These are phyloP conservation scores for Murraya koenigii DNA, from an alignment of 345 rosid species.

Conservation along the genomic window DNA sequence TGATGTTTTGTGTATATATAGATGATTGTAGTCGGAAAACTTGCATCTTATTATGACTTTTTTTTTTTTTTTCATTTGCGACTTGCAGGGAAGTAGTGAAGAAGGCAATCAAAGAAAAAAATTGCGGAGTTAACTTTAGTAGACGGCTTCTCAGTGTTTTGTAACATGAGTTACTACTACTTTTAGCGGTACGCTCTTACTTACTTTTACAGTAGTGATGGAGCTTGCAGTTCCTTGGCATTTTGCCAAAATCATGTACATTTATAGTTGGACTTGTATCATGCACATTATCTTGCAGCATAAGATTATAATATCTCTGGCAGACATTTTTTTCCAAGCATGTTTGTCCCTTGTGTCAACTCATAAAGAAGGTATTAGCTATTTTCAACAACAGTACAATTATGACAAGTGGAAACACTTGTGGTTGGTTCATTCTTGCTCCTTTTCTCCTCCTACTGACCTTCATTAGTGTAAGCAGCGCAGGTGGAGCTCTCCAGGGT, in stretches of 20 bases:
- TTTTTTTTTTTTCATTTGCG: constrained; percentile 1
- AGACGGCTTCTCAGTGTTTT: constrained; percentile 36
- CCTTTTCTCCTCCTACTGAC: neutral
- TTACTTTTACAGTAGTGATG: constrained; percentile 22
- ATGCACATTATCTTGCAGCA: constrained; percentile 33
- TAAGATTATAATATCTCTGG: constrained; percentile 19
- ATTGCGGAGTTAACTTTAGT: constrained; percentile 54
- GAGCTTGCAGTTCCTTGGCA: constrained; percentile 27
- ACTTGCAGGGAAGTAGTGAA: constrained; percentile 67
- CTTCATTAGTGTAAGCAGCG: neutral
- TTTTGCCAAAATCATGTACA: constrained; percentile 39
- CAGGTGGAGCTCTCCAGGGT: too few relatives aligned
- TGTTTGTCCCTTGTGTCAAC: constrained; percentile 6
- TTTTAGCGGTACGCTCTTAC: constrained; percentile 36
- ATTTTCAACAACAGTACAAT: neutral
- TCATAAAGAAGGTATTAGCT: constrained; percentile 11
- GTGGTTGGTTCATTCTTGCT: neutral
- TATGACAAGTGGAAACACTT: neutral
- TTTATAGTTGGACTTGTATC: constrained; percentile 48
- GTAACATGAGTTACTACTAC: constrained; percentile 33
- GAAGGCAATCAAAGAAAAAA: constrained; percentile 74
- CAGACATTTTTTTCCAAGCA: constrained; percentile 15
- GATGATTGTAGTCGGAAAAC: neutral
- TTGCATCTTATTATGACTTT: constrained; percentile 1
- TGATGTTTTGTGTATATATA: neutral